Evolutionary conservation across 768 basidiomycete species (phyloP), one percentile per base, ranked within the genome.

Genomic region (Dioszegia crocea): DNA sequence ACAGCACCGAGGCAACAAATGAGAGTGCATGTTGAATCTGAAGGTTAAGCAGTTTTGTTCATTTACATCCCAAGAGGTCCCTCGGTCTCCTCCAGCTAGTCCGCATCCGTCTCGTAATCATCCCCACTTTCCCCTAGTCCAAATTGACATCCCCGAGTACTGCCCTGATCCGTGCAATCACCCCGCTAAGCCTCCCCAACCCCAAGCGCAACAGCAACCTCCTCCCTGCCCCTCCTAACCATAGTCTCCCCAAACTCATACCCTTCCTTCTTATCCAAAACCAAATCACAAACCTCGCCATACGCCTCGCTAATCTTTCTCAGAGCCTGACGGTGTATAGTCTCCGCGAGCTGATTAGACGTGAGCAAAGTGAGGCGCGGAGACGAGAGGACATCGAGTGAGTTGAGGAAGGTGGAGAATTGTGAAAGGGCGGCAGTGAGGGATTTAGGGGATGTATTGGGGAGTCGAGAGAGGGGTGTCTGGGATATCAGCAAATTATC

Each of bases 241-340:
- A 94, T 74, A 21, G 91, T 92, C 59, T 85, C 82, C 16, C 85
- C 88, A n/a, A 92, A 93, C 78, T 97, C 92, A 70, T 97, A 99
- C 74, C 81, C 82, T 63, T 90, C 90, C 75, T 84, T 83, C 40
- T 85, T 82, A 54, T 83, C 84, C 70, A 83, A 82, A 16, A 97
- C 88, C 56, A 86, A 84, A 45, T 86, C 86, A 73, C 88, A 92
- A 2, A 97, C 78, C 61, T 80, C 71, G 9, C 79, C 81, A 77
- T 98, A 99, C 2, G 86, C 84, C 29, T 75, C 76, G 1, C 83
- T 86, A 60, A 98, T 79, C 12, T 85, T 81, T 31, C 79, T 78
- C 60, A 97, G 78, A 1, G 88, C 89, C 17, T 83, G 82, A 10
- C 85, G 85, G 70, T 98, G 94, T 8, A 97, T 85, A 29, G 81